Conservation (phyloP, 2,329 filamentous ascomycete genomes). For the Hymenoscyphus linearis region DNA sequence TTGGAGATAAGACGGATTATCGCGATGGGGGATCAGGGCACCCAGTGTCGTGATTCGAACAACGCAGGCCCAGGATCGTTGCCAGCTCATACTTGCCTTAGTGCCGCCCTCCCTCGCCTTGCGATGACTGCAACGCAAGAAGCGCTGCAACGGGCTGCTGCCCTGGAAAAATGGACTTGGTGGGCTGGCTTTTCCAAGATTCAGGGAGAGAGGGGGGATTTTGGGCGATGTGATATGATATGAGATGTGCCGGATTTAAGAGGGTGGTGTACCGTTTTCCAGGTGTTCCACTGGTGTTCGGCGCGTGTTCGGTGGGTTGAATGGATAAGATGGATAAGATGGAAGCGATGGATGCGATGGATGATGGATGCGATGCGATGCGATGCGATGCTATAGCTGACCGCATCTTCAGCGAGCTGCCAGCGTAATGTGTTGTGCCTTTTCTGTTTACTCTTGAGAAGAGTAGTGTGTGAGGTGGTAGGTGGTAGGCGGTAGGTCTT, state of each 20-base stretch:
- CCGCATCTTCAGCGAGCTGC: neutral
- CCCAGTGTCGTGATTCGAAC: neutral
- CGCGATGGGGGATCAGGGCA: neutral
- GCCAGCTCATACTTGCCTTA: conserved; percentile 6
- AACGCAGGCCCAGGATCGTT: neutral
- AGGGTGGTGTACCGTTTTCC: neutral
- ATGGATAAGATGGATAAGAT: too few species aligned
- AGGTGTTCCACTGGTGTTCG: too few species aligned
- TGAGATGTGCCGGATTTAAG: neutral
- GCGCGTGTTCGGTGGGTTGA: neutral
- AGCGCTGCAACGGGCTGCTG: neutral
- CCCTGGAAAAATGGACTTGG: neutral
- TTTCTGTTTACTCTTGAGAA: neutral
- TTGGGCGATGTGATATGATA: too few species aligned
- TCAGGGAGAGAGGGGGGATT: neutral
- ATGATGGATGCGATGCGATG: neutral
- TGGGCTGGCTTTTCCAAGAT: neutral
- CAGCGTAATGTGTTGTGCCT: neutral
- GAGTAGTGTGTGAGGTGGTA: neutral
- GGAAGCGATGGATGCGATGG: too few species aligned
- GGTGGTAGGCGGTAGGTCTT: neutral
- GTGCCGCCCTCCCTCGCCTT: neutral
- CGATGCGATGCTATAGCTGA: neutral
- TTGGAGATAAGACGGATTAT: neutral
- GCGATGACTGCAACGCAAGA: neutral